Base-by-base conservation (phyloP, 2,329 filamentous ascomycete species). In the Alternaria solani region DNA sequence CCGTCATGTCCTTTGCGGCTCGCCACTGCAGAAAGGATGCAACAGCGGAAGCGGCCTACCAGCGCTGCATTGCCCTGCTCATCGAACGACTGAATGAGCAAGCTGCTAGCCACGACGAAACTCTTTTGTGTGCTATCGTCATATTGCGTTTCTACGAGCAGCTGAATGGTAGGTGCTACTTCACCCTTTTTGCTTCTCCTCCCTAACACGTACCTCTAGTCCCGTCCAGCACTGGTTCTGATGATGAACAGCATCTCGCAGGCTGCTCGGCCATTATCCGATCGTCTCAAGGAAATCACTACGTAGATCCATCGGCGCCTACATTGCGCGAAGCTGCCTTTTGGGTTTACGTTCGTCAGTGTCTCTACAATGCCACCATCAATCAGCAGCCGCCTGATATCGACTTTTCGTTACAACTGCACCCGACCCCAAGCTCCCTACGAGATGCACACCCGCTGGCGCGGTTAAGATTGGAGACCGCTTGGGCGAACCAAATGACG, bases 281-380 rank as follows among this genome's bases (percentile, higher is more conserved):
- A 20, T 69, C 69, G 2, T 75, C 73, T 6, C 73, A 75, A 25
- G 61, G 64, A 26, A 51, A 72, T 39, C 59, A 72, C 28, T 71
- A 57, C 42, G 69, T 75, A 12, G 73, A 76, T 55, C 74, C 73
- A 8, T 73, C 74, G 5, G 70, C 72, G n/a, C 72, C 73, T 5
- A 73, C 74, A 2, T 58, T 75, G 12, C 73, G 73, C 30, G 71
- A 76, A 39, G 73, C 74, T 46, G 70, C 73, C 7, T 76, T 75
- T 43, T 75, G 72, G 73, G 69, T 76, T 8, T 75, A 75, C 44
- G 72, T 76, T 25, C 69, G 72, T 12, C 74, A 76, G 52, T 75
- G 71, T 46, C 65, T 76, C 7, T 75, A 75, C 49, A 76, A 66
- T 32, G 69, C 73, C 11, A 75, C 71, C 7, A 71, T 75, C 30